Evolutionary conservation across 305 asterid genomes (phyloP), one percentile per base, ranked within the genome.

Genomic region (Fraxinus ornus): DNA sequence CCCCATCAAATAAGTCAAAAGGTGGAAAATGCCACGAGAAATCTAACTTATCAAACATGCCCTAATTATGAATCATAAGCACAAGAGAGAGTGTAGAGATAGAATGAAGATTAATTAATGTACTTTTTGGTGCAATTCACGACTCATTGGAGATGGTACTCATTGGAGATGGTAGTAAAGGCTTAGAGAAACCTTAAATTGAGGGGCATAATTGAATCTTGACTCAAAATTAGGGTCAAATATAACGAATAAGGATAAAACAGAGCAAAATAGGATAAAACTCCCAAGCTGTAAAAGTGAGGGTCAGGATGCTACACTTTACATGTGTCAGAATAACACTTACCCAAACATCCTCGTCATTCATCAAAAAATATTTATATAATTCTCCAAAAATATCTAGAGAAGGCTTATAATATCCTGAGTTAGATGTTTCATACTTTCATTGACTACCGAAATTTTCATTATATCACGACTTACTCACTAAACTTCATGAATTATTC

Each of bases 281-380:
- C 5, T 33, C 36, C 10, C 3, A 62, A 13, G 39, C 13, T 30
- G 60, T 49, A 72, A 77, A 8, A 74, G 72, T 37, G 90, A 85
- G 90, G 90, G 85, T 87, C 32, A 13, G 85, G 93, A 90, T 87
- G 72, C 35, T 87, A 86, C 93, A 32, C 35, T 32, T 32, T 32
- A 49, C 2, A 64, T 35, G 73, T 64, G 73, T 64, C 73, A 24
- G 73, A 64, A 24, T 10, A 3, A 4, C 15, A 64, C 35, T 15
- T 64, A 5, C 35, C 15, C 0, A 1, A 5, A 26, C 73, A 64
- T 64, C 73, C 73, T 24, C 17, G 35, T 24, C 73, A 64, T 64
- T 32, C 2, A 3, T 24, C 35, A 60, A 24, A 64, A 73, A 10
- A 17, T 24, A 10, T 22, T 71, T 7, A 22, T 55, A 83, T 32